Percentiles rank a stretch among this genome's conserved stretches.
Evolutionary conservation across 2,329 filamentous ascomycete species (phyloP).

Genomic region (Aspergillus sp.): DNA sequence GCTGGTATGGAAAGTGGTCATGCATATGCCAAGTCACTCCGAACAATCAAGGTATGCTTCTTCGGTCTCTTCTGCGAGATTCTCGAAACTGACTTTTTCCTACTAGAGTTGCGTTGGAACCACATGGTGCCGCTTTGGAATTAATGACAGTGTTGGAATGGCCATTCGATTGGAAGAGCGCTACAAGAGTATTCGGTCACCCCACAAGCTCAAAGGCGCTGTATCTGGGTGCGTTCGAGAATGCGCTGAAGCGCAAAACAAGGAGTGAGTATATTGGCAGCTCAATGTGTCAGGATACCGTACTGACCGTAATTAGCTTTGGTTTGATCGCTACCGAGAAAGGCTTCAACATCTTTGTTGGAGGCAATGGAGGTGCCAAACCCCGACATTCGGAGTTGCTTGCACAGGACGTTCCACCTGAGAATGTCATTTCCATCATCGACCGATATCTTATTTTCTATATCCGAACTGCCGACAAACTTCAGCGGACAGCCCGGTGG

Average conservation of each 20-base stretch:
- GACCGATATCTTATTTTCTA: conserved; percentile 92
- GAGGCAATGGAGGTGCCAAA: conserved; percentile 82
- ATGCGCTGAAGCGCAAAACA: conserved; percentile 87
- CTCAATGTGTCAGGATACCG: not conserved
- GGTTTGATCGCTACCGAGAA: conserved; percentile 89
- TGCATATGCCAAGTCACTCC: conserved; percentile 81
- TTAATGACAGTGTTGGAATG: conserved; percentile 88
- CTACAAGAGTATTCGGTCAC: conserved; percentile 84
- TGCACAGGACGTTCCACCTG: conserved; percentile 77
- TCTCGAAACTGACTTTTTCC: conserved; percentile 2
- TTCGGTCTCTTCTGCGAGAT: too few species aligned
- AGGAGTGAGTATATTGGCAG: conserved; percentile 57
- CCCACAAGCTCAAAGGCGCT: conserved; percentile 88
- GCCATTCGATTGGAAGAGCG: conserved; percentile 81
- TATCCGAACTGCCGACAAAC: conserved; percentile 84
- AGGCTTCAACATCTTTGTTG: conserved; percentile 89
- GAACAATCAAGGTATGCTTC: conserved; percentile 65
- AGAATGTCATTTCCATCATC: conserved; percentile 76
- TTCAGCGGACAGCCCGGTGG: conserved; percentile 86
- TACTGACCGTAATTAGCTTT: conserved; percentile 51
- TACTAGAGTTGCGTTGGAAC: conserved; percentile 73
- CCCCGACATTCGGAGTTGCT: conserved; percentile 77
- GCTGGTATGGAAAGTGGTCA: conserved; percentile 89
- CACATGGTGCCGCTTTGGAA: conserved; percentile 85
- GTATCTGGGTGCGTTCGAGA: conserved; percentile 90